Conservation (phyloP, 768 basidiomycete species). For the Amanita pseudoporphyria region DNA sequence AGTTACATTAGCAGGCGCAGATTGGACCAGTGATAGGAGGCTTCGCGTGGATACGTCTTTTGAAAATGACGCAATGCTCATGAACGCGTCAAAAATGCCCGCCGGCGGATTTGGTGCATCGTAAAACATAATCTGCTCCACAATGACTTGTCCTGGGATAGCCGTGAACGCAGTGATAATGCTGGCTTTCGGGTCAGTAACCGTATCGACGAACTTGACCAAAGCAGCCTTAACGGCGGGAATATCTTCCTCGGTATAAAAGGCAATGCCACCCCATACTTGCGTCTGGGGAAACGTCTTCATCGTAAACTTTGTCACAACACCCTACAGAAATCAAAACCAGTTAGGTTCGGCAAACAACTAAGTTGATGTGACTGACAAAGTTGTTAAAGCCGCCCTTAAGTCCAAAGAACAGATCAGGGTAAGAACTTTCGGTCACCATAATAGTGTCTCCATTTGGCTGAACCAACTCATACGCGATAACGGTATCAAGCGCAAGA, state of each 20-base stretch:
- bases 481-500: constrained; percentile 32
- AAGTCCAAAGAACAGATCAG: constrained; percentile 20
- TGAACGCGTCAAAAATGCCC: constrained; percentile 43
- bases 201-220: neutral
- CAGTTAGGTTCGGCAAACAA: neutral
- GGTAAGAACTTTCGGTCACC: constrained; percentile 11
- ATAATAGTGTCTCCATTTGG: constrained; percentile 28
- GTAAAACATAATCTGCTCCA: constrained; percentile 42
- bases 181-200: constrained; percentile 4
- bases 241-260: neutral
- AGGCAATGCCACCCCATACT: constrained; percentile 12
- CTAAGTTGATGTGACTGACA: constrained; percentile 24
- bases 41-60: constrained; percentile 30
- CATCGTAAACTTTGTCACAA: constrained; percentile 38
- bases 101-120: constrained; percentile 39
- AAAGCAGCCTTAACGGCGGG: neutral
- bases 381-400: constrained; percentile 28
- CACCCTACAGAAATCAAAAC: constrained; percentile 19
- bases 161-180: neutral
- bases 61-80: constrained; percentile 30
- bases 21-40: constrained; percentile 30
- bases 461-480: constrained; percentile 31
- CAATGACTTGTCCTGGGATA: neutral
- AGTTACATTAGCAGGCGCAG: constrained; percentile 26
- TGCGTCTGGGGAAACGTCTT: constrained; percentile 31